Evolutionary conservation across 2,329 filamentous ascomycete genomes (phyloP), one percentile per base, ranked within the genome.

Genomic region (Verticillium zaregamsianum): DNA sequence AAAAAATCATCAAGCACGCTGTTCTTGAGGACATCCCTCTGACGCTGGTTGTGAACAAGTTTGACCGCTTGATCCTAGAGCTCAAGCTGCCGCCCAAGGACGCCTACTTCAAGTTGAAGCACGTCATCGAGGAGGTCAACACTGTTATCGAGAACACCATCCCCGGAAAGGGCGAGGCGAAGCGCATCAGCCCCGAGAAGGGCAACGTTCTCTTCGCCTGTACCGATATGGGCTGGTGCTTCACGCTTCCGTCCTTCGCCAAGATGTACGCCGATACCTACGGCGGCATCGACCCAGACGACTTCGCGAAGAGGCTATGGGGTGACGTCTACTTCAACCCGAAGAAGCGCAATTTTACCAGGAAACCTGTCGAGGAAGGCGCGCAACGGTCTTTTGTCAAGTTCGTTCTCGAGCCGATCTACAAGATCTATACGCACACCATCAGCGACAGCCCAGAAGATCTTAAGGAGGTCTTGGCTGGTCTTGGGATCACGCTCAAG

Each of bases 101-200:
- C 73, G 95, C 95, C 14, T 99, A 99, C 79, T 98, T 97, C 83
- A 99, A 99, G 82, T 82, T 99, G 60, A 98, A 97, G 78, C 93
- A 98, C 74, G 93, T 97, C n/a, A 87, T 99, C 59, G 95, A 99
- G 75, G 92, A 98, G 76, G 93, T 99, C 76, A 99, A 99, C 77
- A 97, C 92, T 1, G 81, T 95, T 68, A 98, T 99, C 70, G 92
- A 96, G 72, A 93, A 91, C 72, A 90, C 91, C 3, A 82, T 93
- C 32, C 94, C 95, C 4, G 90, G 92, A 2, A 86, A 87, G 68
- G 93, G 93, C 32, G 91, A 92, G 70, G 87, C 85, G 64, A 87
- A 86, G 75, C 87, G 95, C 66, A 77, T 99, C 65, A 98, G 94
- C 68, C 95, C 95, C 0, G 95, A 99, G 73, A 97, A 93, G 78